These are phyloP conservation scores for Pseudogymnoascus sp. DNA, from an alignment of 2,329 filamentous ascomycete species.

Conservation along the genomic window DNA sequence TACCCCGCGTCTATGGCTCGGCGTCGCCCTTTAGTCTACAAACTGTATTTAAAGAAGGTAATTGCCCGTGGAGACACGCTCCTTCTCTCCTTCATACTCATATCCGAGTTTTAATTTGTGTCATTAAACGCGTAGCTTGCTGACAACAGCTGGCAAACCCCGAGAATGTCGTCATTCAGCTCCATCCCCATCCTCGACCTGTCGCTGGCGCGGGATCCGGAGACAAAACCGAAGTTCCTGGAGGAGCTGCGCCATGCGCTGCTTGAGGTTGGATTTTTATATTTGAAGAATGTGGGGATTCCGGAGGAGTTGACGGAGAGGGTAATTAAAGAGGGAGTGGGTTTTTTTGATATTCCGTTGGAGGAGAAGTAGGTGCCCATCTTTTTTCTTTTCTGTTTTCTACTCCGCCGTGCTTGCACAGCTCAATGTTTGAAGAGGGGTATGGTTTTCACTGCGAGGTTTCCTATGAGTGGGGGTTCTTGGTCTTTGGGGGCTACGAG, in stretches of 20 bases:
- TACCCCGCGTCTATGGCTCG: conserved; percentile 3
- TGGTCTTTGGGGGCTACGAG: neutral
- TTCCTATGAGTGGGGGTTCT: neutral
- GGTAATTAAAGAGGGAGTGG: conserved; percentile 59
- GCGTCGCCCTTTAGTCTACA: neutral
- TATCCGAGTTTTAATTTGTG: neutral
- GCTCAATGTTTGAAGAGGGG: neutral
- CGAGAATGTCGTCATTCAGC: conserved; percentile 51
- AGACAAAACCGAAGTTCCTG: conserved; percentile 66
- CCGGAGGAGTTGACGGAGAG: conserved; percentile 53
- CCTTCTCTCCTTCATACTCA: neutral
- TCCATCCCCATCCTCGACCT: conserved; percentile 72
- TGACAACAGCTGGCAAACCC: neutral
- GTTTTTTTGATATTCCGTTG: conserved; percentile 67
- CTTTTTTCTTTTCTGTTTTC: conserved; percentile 5
- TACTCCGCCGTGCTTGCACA: neutral
- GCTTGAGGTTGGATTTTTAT: conserved; percentile 81
- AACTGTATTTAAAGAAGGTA: neutral
- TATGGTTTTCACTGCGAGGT: neutral
- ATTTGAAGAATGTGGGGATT: conserved; percentile 73
- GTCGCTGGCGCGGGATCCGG: conserved; percentile 51
- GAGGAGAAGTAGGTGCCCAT: conserved; percentile 58
- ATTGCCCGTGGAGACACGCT: neutral
- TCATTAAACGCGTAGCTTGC: neutral
- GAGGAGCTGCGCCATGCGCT: conserved; percentile 63